Evolutionary conservation across 1,284 basidiomycete species (phyloP).

Genomic region (Cryptococcus hybrid): DNA sequence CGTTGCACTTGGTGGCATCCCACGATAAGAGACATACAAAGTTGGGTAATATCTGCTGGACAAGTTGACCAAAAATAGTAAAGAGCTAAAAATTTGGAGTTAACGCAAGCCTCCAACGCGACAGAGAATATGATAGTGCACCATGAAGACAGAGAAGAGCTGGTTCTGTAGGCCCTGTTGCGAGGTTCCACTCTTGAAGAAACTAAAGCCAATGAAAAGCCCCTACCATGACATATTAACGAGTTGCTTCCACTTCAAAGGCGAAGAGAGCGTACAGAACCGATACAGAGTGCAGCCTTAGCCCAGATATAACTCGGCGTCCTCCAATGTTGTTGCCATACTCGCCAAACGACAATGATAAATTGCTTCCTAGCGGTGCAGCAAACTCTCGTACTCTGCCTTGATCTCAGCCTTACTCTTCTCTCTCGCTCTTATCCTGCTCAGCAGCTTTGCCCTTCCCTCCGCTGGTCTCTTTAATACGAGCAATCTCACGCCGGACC

Average conservation of each 20-base stretch:
- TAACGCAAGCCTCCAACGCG: constrained; percentile 26
- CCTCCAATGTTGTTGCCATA: constrained; percentile 60
- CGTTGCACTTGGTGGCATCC: too few species aligned
- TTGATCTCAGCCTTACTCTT: constrained; percentile 28
- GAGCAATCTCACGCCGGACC: constrained; percentile 51
- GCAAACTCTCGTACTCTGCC: constrained; percentile 55
- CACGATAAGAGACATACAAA: constrained; percentile 28
- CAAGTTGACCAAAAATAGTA: constrained; percentile 50
- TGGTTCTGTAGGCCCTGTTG: constrained; percentile 78
- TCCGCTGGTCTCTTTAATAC: constrained; percentile 45
- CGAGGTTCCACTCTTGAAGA: constrained; percentile 66
- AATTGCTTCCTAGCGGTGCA: constrained; percentile 58
- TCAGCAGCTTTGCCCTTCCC: constrained; percentile 9
- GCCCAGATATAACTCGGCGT: constrained; percentile 72
- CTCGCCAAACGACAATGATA: constrained; percentile 57
- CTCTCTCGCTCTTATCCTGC: constrained; percentile 1
- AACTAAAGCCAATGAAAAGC: constrained; percentile 55
- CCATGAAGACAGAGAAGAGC: constrained; percentile 60
- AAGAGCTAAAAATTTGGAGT: constrained; percentile 25
- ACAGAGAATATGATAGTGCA: constrained; percentile 11
- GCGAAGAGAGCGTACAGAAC: constrained; percentile 31
- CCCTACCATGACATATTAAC: constrained; percentile 21
- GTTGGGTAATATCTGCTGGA: constrained; percentile 52
- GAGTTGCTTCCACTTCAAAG: too few species aligned
- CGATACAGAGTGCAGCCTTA: constrained; percentile 58